A percentile compares a stretch with the other conserved stretches of the same genome.
Conservation (phyloP, 306 rosid species). For the Casuarina glauca region DNA sequence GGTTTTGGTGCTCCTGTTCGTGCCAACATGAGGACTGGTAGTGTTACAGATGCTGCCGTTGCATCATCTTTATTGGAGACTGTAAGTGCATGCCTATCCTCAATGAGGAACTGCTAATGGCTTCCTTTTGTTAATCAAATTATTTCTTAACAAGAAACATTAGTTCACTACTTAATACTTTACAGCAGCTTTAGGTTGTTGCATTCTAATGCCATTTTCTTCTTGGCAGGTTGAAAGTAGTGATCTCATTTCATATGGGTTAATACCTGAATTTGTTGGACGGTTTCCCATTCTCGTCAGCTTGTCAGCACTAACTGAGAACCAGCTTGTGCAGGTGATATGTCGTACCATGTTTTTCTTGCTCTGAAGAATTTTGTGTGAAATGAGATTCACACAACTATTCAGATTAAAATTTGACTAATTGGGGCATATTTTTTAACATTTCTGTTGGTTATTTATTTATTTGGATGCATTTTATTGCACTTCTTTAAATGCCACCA, state of each 20-base stretch:
- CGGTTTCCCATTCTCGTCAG: conserved; percentile 95
- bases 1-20: conserved; percentile 98
- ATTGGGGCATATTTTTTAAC: conserved; percentile 12
- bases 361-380: conserved; percentile 5
- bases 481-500: conserved; percentile 1
- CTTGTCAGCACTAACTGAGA: conserved; percentile 81
- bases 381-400: conserved; percentile 3
- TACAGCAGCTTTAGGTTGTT: conserved; percentile 24
- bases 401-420: conserved; percentile 4
- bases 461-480: conserved; percentile 9
- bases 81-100: conserved; percentile 46
- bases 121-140: background rate
- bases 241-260: conserved; percentile 91
- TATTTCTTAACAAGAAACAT: conserved; percentile 9
- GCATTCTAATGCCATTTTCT: conserved; percentile 12
- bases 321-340: conserved; percentile 87
- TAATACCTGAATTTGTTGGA: conserved; percentile 98
- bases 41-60: conserved; percentile 78
- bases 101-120: conserved; percentile 26
- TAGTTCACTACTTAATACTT: conserved; percentile 10
- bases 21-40: conserved; percentile 83
- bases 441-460: background rate
- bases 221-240: conserved; percentile 88
- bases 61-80: conserved; percentile 82
- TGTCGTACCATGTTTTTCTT: conserved; percentile 12